Evolutionary conservation across 2,329 filamentous ascomycete genomes (phyloP), one percentile per base, ranked within the genome.

Genomic region (Colletotrichum spinosum): DNA sequence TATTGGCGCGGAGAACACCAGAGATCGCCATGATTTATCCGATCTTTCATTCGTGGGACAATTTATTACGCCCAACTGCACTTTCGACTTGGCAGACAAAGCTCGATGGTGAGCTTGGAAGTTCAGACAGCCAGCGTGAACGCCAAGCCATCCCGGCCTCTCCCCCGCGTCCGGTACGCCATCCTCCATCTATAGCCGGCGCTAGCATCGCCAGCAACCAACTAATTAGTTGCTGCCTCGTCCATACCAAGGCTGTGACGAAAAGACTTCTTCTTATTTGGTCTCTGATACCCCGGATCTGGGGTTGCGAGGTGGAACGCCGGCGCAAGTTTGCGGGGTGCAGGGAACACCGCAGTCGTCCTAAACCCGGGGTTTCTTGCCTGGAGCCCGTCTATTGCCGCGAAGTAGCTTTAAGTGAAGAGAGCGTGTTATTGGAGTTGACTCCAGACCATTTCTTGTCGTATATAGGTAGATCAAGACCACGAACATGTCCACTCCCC

Each of bases 251-350:
- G 33, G 6, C 35, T 25, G 15, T 56, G 54, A 35, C 54, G 44
- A 56, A 42, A 33, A 5, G 54, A 41, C 54, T 49, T 37, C 42
- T 34, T 5, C 54, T 17, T 49, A 17, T 12, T 17, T 9, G n/a
- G 12, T 17, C 44, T 44, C 35, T n/a, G 38, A 49, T 56, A 39
- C 54, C 44, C 54, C 44, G 54, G 44, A 56, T 56, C 49, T 41
- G 54, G 44, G 35, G 54, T 48, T 56, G 35, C 49, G 54, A 45
- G 49, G 44, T 25, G 33, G 5, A 25, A 8, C 6, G 34, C 44
- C 34, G 44, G 54, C 35, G 54, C 49, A 3, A 56, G 54, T 11
- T 48, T 56, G 44, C 35, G 54, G 54, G 54, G 54, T 56, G 54
- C 44, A 49, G 44, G 44, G 35, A 13, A 33, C n/a, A 41, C 54